Conservation (phyloP, 805 yeast species). For the Monosporozyma yasuniensis region DNA sequence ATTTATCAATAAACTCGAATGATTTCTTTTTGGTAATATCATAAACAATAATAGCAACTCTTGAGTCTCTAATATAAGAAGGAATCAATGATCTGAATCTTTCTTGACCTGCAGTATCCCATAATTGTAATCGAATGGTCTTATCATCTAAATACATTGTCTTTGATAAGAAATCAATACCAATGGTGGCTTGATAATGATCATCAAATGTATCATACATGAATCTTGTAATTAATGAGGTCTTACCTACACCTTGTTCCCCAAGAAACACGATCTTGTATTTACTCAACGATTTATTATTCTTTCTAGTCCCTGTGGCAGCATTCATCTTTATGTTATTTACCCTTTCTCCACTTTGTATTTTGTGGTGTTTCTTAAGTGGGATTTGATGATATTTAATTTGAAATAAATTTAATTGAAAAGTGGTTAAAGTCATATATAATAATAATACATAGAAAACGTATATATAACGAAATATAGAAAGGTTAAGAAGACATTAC, state of each 20-base stretch:
- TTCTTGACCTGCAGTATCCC: conserved; percentile 99
- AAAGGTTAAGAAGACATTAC: too few relatives aligned
- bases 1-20: conserved; percentile 73
- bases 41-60: conserved; percentile 94
- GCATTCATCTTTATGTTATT: not conserved
- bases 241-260: conserved; percentile 95
- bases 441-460: not conserved
- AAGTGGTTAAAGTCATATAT: not conserved
- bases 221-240: conserved; percentile 91
- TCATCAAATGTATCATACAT: conserved; percentile 97
- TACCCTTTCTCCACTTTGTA: not conserved
- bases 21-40: conserved; percentile 84
- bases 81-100: conserved; percentile 92
- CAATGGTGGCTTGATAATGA: conserved; percentile 90
- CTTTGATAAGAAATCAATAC: conserved; percentile 89
- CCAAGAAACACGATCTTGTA: conserved; percentile 91
- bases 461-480: too few relatives aligned
- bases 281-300: conserved; percentile 37
- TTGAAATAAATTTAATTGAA: not conserved
- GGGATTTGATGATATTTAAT: not conserved
- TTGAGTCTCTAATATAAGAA: conserved; percentile 88
- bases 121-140: conserved; percentile 85
- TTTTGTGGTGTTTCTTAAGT: not conserved
- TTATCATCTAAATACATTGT: conserved; percentile 95
- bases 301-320: not conserved